These are phyloP conservation scores for Rutstroemia sp. DNA, from an alignment of 2,329 filamentous ascomycete genomes.

Conservation along the genomic window DNA sequence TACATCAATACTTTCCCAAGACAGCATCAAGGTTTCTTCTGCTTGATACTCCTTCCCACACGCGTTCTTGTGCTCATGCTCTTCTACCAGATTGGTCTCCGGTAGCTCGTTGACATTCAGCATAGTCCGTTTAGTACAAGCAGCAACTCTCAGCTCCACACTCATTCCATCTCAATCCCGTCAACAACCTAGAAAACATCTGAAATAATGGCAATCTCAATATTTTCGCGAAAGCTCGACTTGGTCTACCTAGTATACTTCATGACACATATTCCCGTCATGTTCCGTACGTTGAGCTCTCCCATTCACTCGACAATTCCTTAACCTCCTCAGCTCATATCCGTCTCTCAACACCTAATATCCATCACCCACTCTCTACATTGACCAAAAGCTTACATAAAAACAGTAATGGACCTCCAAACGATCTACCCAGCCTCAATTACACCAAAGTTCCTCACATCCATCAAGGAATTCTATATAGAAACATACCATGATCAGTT, in stretches of 20 bases:
- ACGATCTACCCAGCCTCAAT: conserved; percentile 48
- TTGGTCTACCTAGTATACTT: conserved; percentile 51
- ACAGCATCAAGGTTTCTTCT: background rate
- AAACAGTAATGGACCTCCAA: conserved; percentile 51
- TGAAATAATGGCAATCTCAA: conserved; percentile 21
- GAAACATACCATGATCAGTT: conserved; percentile 55
- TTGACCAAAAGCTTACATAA: background rate
- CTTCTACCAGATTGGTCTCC: no score
- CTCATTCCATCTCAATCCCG: background rate
- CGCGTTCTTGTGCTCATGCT: background rate
- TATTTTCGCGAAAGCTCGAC: conserved; percentile 27
- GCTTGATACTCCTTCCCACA: background rate
- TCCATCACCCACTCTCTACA: background rate
- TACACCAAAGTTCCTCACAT: conserved; percentile 40
- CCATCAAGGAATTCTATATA: conserved; percentile 50
- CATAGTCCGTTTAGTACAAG: no score
- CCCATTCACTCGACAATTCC: background rate
- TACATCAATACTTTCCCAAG: background rate
- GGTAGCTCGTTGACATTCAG: no score
- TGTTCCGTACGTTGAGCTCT: conserved; percentile 43
- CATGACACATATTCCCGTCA: conserved; percentile 50
- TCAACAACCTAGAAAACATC: background rate
- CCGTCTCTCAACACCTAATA: background rate
- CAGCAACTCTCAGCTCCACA: no score
- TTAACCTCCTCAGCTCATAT: background rate